These are phyloP conservation scores for Nakazawaea wyomingensis DNA, from an alignment of 805 yeast genomes.

Conservation along the genomic window DNA sequence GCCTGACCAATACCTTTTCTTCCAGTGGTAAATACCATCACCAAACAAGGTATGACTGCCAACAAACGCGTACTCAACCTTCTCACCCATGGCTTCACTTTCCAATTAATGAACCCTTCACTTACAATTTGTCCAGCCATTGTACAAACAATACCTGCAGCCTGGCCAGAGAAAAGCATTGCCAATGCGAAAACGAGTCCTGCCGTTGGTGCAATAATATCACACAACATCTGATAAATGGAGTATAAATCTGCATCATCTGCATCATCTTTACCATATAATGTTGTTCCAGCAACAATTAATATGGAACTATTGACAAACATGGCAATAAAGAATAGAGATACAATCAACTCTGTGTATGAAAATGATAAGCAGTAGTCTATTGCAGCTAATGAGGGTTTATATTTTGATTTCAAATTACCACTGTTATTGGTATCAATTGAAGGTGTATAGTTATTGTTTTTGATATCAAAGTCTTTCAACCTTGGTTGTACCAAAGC, in stretches of 20 bases:
- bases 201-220: conserved; percentile 59
- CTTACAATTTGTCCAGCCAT: conserved; percentile 86
- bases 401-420: conserved; percentile 45
- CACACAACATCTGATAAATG: conserved; percentile 54
- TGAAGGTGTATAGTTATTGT: conserved; percentile 19
- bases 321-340: conserved; percentile 71
- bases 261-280: conserved; percentile 60
- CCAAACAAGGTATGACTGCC: conserved; percentile 71
- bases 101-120: conserved; percentile 84
- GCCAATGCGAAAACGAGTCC: conserved; percentile 83
- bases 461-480: conserved; percentile 36
- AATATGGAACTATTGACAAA: conserved; percentile 80
- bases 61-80: conserved; percentile 66
- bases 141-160: conserved; percentile 86
- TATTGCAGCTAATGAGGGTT: conserved; percentile 66
- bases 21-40: conserved; percentile 63
- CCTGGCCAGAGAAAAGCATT: conserved; percentile 69
- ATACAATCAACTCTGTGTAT: conserved; percentile 55
- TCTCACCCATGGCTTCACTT: conserved; percentile 72
- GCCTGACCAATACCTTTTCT: conserved; percentile 59
- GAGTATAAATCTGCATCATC: conserved; percentile 72
- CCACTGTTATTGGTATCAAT: too few relatives aligned
- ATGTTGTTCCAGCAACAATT: conserved; percentile 70
- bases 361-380: conserved; percentile 63
- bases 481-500: conserved; percentile 45